Percentiles rank a stretch among this genome's conserved stretches.
These are phyloP conservation scores for Saccharomycopsis schoenii DNA, from an alignment of 805 yeast genomes.

Conservation along the genomic window DNA sequence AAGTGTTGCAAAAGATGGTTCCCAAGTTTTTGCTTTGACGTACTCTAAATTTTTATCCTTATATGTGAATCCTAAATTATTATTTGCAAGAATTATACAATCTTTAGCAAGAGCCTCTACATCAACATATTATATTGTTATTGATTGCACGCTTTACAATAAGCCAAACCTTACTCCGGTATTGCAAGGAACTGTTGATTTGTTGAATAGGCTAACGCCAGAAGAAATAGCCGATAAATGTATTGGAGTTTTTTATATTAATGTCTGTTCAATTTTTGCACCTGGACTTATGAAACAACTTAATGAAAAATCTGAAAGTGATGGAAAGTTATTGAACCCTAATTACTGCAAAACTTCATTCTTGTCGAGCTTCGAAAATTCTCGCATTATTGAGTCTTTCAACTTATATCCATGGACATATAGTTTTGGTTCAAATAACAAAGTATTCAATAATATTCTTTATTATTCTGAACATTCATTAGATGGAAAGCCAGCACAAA, in stretches of 20 bases:
- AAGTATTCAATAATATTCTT: conserved; percentile 33
- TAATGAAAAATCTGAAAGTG: background rate
- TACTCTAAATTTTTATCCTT: conserved; percentile 43
- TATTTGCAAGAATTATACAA: conserved; percentile 37
- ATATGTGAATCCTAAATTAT: conserved; percentile 57
- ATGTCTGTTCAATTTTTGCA: conserved; percentile 13
- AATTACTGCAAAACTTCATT: conserved; percentile 21
- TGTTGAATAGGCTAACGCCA: conserved; percentile 41
- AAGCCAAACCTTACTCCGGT: conserved; percentile 22
- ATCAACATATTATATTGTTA: conserved; percentile 44
- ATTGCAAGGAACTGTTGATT: conserved; percentile 24
- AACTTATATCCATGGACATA: conserved; percentile 36
- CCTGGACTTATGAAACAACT: background rate
- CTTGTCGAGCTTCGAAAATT: conserved; percentile 28
- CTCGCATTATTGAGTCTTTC: conserved; percentile 32
- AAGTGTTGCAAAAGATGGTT: conserved; percentile 62
- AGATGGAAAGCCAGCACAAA: background rate
- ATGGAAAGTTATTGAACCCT: conserved; percentile 19
- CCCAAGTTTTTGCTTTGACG: conserved; percentile 53
- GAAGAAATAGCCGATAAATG: conserved; percentile 43
- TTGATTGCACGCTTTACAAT: conserved; percentile 60
- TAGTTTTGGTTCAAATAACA: conserved; percentile 33
- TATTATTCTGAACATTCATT: conserved; percentile 36
- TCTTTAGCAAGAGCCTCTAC: conserved; percentile 10
- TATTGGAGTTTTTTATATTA: conserved; percentile 36